Evolutionary conservation across 2,329 filamentous ascomycete species (phyloP), one percentile per base, ranked within the genome.

Genomic region (Diaporthe capsici): DNA sequence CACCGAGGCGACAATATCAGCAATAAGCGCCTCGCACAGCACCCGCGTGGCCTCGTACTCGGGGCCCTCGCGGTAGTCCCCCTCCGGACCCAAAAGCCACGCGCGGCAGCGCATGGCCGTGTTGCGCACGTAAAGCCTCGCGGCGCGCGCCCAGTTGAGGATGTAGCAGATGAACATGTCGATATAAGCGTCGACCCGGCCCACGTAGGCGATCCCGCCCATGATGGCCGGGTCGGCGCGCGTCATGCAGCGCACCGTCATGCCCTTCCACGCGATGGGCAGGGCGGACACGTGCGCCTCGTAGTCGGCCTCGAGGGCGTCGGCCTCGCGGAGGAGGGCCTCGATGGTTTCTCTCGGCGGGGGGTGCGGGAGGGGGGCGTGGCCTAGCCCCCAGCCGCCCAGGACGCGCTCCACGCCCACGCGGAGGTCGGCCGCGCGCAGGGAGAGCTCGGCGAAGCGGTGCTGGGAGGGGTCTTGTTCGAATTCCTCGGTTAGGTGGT

Each of bases 161-260:
- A 77, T 42, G 34, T 71, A 77, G 47, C 76, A 77, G 42, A 76
- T 65, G 47, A 77, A 76, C 74, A 76, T 73, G 71, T 77, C 76
- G 58, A 71, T 74, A 53, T 77, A 77, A 31, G 76, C 74, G 65
- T 77, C 76, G 12, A 77, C 71, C 8, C 76, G 15, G 2, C 74
- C 74, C 2, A 71, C 71, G n/a, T 75, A 74, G 9, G 63, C 31
- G 22, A 76, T 72, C 25, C 74, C 71, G 53, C 71, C 67, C 72
- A 75, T 75, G 60, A 76, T 72, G 53, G 68, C 53, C 37, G 60
- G 72, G 60, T 75, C 72, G 1, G 53, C 13, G 20, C 42, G n/a
- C 25, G 67, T 72, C 57, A 75, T 68, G 60, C 60, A 74, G 3
- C 74, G 71, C 53, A 74, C 53, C 57, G 74, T 74, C 71, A 77